Base-by-base conservation (phyloP, 2,329 filamentous ascomycete species). In the Cladosporium austrohemisphaericum region DNA sequence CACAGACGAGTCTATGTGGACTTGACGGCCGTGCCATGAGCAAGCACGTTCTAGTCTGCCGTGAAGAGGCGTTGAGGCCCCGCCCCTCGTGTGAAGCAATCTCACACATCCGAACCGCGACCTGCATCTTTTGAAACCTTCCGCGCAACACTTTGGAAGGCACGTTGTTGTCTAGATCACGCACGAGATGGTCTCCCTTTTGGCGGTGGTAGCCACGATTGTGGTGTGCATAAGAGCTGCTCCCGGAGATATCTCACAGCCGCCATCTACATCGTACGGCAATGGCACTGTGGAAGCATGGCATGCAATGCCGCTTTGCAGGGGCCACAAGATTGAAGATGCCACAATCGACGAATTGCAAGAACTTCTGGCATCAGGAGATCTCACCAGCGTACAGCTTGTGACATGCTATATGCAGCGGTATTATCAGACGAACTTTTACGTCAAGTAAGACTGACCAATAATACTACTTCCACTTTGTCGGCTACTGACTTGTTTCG, bases 301-400 rank as follows among this genome's bases (percentile, higher is more conserved):
- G 45, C 36, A 40, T n/a, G 25, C 81, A 2, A 85, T 87, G 83
- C 73, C 71, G 1, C 63, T 63, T 10, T 89, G 85, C 63, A 67
- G 77, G 49, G 76, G 75, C 8, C 75, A 86, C 56, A 68, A 71
- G 40, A 70, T 88, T 13, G 82, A 86, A 65, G 85, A 88, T 63
- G 83, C 83, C 13, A 83, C 79, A 5, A 84, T 88, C 53, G 82
- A 86, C 54, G 68, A 84, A 52, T 76, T 90, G 58, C 84, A 87
- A 58, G 60, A 66, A 4, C 76, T 76, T 23, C 74, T 88, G 73
- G 57, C 57, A 5, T 65, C 66, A n/a, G 78, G 79, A 4, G 69
- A 61, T 9, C 66, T 87, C 51, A 84, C 78, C 0, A 78, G 76
- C 14, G 73, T 77, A 19, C 72, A 85, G 53, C 68, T 86, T 18